Percentiles rank a stretch among this genome's conserved stretches.
Evolutionary conservation across 2,329 filamentous ascomycete genomes (phyloP).

Genomic region (Proliferodiscus dingleyae): DNA sequence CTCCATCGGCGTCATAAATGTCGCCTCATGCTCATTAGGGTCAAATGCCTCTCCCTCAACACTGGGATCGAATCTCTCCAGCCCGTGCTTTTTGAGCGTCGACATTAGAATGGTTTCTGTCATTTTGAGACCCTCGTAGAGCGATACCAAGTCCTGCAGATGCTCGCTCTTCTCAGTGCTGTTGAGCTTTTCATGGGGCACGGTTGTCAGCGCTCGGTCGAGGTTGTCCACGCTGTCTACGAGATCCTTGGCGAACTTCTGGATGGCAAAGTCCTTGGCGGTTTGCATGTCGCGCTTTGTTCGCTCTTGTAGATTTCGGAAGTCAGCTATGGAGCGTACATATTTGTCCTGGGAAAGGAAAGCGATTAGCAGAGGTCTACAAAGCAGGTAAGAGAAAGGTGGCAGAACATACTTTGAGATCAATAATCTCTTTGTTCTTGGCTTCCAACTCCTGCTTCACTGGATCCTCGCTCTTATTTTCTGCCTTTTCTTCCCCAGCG

Average conservation of each 20-base stretch:
- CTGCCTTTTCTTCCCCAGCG: slow-evolving; percentile 33
- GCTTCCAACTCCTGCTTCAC: slow-evolving; percentile 64
- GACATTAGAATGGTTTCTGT: slow-evolving; percentile 83
- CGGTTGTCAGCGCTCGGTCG: slow-evolving; percentile 80
- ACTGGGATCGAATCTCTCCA: slow-evolving; percentile 79
- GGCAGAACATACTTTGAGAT: slow-evolving; percentile 69
- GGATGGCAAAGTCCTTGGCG: slow-evolving; percentile 89
- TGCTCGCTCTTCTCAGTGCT: slow-evolving; percentile 45
- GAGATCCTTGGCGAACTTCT: slow-evolving; percentile 89
- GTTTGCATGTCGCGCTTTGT: slow-evolving; percentile 84
- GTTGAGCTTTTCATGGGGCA: slow-evolving; percentile 68
- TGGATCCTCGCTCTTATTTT: slow-evolving; percentile 36
- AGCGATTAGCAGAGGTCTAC: slow-evolving; percentile 1
- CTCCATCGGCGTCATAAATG: slow-evolving; percentile 83
- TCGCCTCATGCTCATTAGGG: slow-evolving; percentile 93
- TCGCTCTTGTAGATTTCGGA: slow-evolving; percentile 95
- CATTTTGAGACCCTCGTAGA: slow-evolving; percentile 92
- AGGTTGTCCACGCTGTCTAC: slow-evolving; percentile 96
- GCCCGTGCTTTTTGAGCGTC: slow-evolving; percentile 88
- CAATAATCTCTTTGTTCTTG: slow-evolving; percentile 67
- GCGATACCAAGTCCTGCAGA: slow-evolving; percentile 67
- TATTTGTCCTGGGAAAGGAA: slow-evolving; percentile 71
- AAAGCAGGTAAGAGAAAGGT: background rate
- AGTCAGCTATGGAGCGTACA: slow-evolving; percentile 89
- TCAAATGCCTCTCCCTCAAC: slow-evolving; percentile 79